Evolutionary conservation across 768 basidiomycete genomes (phyloP).

Genomic region (Cystofilobasidium bisporidii): DNA sequence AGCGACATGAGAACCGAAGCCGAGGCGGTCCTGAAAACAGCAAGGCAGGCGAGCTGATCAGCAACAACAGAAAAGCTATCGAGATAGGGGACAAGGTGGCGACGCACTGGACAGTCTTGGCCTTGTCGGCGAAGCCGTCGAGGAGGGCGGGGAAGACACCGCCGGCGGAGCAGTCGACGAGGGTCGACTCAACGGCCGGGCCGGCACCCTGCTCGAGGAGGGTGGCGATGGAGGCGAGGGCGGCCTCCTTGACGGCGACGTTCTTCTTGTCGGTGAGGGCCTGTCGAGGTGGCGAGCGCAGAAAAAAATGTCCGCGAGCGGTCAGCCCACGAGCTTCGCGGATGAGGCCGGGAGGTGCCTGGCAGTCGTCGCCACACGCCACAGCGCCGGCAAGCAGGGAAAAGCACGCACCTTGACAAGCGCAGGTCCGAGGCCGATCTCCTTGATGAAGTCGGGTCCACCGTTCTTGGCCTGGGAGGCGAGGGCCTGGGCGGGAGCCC

Average conservation of each 20-base stretch:
- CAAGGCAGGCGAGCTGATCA: too few species aligned
- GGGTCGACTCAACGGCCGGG: slow-evolving; percentile 76
- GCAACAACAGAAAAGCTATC: too few species aligned
- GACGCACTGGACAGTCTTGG: slow-evolving; percentile 55
- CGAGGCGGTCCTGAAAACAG: slow-evolving; percentile 53
- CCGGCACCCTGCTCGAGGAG: slow-evolving; percentile 61
- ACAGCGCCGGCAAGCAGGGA: too few species aligned
- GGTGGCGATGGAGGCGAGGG: slow-evolving; percentile 58
- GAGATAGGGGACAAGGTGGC: neutral
- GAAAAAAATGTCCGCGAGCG: neutral
- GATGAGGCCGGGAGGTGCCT: too few species aligned
- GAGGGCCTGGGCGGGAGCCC: slow-evolving; percentile 55
- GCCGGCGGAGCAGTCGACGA: slow-evolving; percentile 56
- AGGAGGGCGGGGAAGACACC: slow-evolving; percentile 78
- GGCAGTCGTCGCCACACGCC: too few species aligned
- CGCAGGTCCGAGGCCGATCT: slow-evolving; percentile 61
- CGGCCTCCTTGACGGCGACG: slow-evolving; percentile 79
- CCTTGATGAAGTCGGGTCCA: slow-evolving; percentile 64
- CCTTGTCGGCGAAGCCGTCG: slow-evolving; percentile 91
- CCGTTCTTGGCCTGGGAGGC: slow-evolving; percentile 70
- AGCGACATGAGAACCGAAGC: slow-evolving; percentile 70
- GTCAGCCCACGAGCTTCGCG: neutral
- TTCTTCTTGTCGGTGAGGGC: slow-evolving; percentile 93
- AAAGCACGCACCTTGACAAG: slow-evolving; percentile 48
- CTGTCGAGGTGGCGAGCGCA: slow-evolving; percentile 30